Base-by-base conservation (phyloP, 2,329 filamentous ascomycete genomes). In the Fusarium tricinctum region DNA sequence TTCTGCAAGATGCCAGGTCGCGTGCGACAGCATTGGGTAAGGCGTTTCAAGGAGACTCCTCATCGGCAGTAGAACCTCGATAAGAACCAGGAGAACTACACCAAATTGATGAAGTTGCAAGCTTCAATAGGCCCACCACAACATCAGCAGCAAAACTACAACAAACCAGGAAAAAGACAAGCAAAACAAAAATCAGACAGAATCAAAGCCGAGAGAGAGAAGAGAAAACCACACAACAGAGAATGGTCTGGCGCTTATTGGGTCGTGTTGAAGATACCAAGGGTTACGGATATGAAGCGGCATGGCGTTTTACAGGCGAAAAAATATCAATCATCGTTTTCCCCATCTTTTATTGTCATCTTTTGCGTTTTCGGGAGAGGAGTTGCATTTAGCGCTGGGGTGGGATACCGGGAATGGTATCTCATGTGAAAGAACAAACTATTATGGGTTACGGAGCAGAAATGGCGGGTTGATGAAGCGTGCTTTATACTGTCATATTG, bases 1-100 rank as follows among this genome's bases (percentile, higher is more conserved):
- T 89, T 88, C 67, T 87, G 86, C 78, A 88, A 88, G 78, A 88
- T 88, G 85, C 83, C 86, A 0, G 76, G 80, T 4, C 73, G 76
- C 13, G 75, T 89, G 63, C 79, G 86, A 47, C 80, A 82, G 62
- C 86, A 88, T 69, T 89, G 86, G 86, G 83, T 89, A 3, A 83
- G 81, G 70, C 77, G 83, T 55, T 77, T 87, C 55, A 76, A 84
- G 26, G 85, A 87, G 66, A 30, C 56, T 8, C 59, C 63, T 10
- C 52, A 69, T 40, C 55, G 54, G 32, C 26, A 47, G 42, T 70
- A 58, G 47, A n/a, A 44, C 10, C 15, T 4, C 20, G 2, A 38
- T 12, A 6, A 32, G 8, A 30, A 46, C 13, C 32, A 14, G 22
- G 13, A 19, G 42, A 22, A n/a, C 35, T 12, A 54, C 47, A 14